These are phyloP conservation scores for Arachis stenosperma DNA, from an alignment of 306 rosid genomes.

Conservation along the genomic window DNA sequence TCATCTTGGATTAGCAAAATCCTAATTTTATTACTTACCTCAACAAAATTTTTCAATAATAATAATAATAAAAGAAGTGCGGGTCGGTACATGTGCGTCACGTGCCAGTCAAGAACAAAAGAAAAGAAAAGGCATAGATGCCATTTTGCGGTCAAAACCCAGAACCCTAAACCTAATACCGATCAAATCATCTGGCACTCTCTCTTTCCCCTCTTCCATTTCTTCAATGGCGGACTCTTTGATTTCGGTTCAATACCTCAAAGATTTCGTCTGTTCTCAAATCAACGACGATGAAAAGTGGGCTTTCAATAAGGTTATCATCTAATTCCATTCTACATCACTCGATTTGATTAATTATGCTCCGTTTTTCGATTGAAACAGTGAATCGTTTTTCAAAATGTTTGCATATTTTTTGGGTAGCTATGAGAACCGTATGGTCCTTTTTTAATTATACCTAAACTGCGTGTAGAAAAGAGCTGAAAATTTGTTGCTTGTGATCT, in stretches of 20 bases:
- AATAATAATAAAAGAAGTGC: background rate
- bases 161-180: slow-evolving; percentile 54
- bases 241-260: slow-evolving; percentile 60
- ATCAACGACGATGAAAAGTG: slow-evolving; percentile 74
- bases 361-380: slow-evolving; percentile 1
- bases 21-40: too few relatives aligned
- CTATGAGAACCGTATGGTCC: background rate
- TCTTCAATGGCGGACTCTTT: slow-evolving; percentile 63
- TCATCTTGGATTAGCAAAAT: too few relatives aligned
- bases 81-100: slow-evolving; percentile 4
- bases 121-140: background rate
- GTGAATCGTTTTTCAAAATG: background rate
- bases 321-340: background rate
- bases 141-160: slow-evolving; percentile 21
- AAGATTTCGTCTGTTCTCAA: slow-evolving; percentile 64
- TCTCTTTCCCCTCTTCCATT: background rate
- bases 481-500: background rate
- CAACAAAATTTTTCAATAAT: too few relatives aligned
- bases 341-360: background rate
- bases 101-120: slow-evolving; percentile 16
- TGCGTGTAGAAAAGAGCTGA: background rate
- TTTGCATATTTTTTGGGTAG: background rate
- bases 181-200: background rate
- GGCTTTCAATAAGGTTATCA: slow-evolving; percentile 75
- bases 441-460: background rate